Base-by-base conservation (phyloP, 805 yeast genomes). In the Zygotorulaspora sp. region DNA sequence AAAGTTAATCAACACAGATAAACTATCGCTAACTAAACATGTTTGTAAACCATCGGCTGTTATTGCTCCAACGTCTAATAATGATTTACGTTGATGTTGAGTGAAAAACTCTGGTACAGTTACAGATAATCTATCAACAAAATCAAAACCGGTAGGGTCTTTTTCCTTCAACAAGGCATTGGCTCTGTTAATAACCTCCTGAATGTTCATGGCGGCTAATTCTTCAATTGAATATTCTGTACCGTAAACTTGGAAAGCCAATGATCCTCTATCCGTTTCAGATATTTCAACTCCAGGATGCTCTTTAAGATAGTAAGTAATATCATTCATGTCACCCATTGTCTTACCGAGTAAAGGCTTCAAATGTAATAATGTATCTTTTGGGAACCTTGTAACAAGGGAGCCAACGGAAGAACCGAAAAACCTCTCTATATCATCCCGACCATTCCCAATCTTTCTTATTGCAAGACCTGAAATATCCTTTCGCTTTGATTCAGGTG, bases 401-500 rank as follows among this genome's bases (percentile, higher is more conserved):
- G 84, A 71, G 13, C 76, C 69, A 1, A 88, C 83, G n/a, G 79
- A 72, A 1, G 86, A 74, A 3, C 97, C 97, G 56, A 78, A 87
- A 1, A 77, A 65, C 50, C 97, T 72, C 53, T 83, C 90, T 11
- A 82, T 43, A 16, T 71, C 78, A 19, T 67, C 66, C 0, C 41
- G 32, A 48, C 64, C 38, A 60, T 52, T 28, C 39, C 59, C 47
- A 20, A 65, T 50, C 1, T 66, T 59, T 35, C 78, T 74, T 43
- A 89, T 68, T 1, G 84, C 80, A 9, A 92, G 50, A 1, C 94
- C 96, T 3, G 89, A 74, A 4, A 80, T 68, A 52, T 90, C 97
- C 58, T 92, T 92, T 41, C 98, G 72, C 62, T 88, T 86, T 2
- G 96, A 82, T 53, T 92, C 97, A 17, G 86, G 81, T 3, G 97